Evolutionary conservation across 2,329 filamentous ascomycete genomes (phyloP), one percentile per base, ranked within the genome.

Genomic region (Endoconidiophora polonica): DNA sequence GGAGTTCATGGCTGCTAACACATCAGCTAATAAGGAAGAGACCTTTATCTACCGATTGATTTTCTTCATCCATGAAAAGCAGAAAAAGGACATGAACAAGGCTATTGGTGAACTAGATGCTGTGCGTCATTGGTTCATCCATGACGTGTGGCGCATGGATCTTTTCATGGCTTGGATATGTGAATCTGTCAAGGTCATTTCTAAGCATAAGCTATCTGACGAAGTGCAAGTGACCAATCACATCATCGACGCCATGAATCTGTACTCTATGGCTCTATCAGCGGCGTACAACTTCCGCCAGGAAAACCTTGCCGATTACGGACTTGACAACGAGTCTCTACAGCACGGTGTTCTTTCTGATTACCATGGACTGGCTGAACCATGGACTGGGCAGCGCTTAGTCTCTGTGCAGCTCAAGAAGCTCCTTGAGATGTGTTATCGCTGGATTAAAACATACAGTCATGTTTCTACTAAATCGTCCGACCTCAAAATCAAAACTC

Each of bases 61-160:
- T 49, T 75, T 79, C 10, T 82, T 77, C 55, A 81, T 94, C 60
- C 79, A 84, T 55, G 77, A 87, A 55, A 74, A 82, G 48, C 81
- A 83, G 57, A 88, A 86, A 65, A 79, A 79, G 22, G 75, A 78
- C 48, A 73, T 78, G 3, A 71, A 81, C 47, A 65, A 70, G 26
- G 75, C 76, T 37, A 70, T 72, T 20, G 80, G 79, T n/a, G 82
- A 91, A 60, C 75, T 81, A 7, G 86, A 94, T 59, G 70, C 74
- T 5, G 78, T 94, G 14, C 77, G 87, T n/a, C 79, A 86, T 57
- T 95, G 85, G 78, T 94, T 95, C 59, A 72, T 87, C 54, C 74
- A 83, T 57, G 83, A 88, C 59, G 71, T 87, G 29, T 76, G 76
- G 63, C 74, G 75, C 24, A 72, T 93, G 56, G 78, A 87, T 49